Evolutionary conservation across 805 yeast species (phyloP), one percentile per base, ranked within the genome.

Genomic region (Teunomyces funiuensis): DNA sequence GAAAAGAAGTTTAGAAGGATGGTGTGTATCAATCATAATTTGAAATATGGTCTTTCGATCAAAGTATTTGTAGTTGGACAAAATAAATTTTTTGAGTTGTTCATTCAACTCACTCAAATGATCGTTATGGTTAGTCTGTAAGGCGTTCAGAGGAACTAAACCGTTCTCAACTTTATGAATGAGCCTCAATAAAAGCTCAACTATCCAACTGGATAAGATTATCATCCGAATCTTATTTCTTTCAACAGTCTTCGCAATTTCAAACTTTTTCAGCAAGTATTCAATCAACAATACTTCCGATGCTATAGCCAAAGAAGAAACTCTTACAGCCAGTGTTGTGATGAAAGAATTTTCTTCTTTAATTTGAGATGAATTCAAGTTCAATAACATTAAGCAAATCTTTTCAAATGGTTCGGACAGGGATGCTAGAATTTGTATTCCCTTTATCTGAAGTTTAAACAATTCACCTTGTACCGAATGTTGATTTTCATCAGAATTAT

Each of bases 11-110:
- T 83, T 85, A 0, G 76, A 71, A 36, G 76, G 76, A 43, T 85
- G 71, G 45, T 88, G 83, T 52, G 85, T 85, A 2, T 81, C 76
- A 0, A 74, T 62, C 39, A 91, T 72, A 4, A 90, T 76, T 54
- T 88, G 89, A 53, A 83, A 86, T 0, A 86, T 68, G 0, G 95
- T 83, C 7, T 72, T 72, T 26, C 71, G 71, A 57, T 89, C 95
- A n/a, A 88, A 54, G 4, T 60, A 51, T 18, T 67, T 65, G 41
- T 71, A 63, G 55, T 80, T 73, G 2, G 63, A 54, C 2, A 65
- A 55, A 11, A 89, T 57, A 56, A 89, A 88, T 1, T 59, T 71
- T 61, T 51, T 76, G 69, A 42, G 68, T 15, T 36, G 36, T 5
- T 33, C 31, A 23, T 41, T 42, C 27, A 41, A 18, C 9, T 31